phyloP scores from a whole-genome alignment of 2,329 filamentous ascomycete species.

The Leptodontidium sp. region DNA sequence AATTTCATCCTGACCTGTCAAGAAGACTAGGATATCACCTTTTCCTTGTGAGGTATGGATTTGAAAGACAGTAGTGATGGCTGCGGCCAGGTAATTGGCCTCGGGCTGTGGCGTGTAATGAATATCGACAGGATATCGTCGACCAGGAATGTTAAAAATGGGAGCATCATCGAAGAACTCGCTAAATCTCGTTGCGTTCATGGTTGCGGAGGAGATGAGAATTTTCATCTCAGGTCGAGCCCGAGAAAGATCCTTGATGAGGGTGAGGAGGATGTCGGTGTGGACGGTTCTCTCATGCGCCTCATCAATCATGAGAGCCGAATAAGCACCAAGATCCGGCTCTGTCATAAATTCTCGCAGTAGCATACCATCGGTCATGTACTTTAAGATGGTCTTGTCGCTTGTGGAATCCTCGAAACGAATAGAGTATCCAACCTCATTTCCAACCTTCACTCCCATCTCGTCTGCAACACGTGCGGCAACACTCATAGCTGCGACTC shows the following conservation, averaged over 20 bases:
- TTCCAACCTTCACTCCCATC: conserved; percentile 87
- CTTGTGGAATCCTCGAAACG: conserved; percentile 93
- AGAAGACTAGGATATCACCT: conserved; percentile 92
- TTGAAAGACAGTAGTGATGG: conserved; percentile 93
- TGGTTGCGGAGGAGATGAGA: conserved; percentile 91
- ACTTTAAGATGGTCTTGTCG: conserved; percentile 91
- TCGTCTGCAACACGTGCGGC: conserved; percentile 96
- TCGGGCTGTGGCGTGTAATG: conserved; percentile 92
- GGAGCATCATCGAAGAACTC: conserved; percentile 91
- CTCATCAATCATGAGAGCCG: conserved; percentile 94
- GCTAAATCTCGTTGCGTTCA: conserved; percentile 92
- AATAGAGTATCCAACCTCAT: conserved; percentile 93
- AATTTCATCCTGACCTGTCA: conserved; percentile 97
- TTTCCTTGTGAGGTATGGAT: conserved; percentile 87
- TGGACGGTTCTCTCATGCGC: conserved; percentile 93
- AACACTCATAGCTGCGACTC: conserved; percentile 97
- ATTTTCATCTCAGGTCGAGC: conserved; percentile 87
- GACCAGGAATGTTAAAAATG: conserved; percentile 93
- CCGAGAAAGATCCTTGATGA: conserved; percentile 88
- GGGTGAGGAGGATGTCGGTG: conserved; percentile 87
- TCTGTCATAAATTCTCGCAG: conserved; percentile 90
- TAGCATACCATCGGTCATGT: conserved; percentile 97
- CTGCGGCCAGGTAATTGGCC: conserved; percentile 90
- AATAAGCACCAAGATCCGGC: conserved; percentile 82
- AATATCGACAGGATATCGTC: conserved; percentile 88